phyloP scores from a whole-genome alignment of 1,139 yeast species.

The Kodamaea sp. region DNA sequence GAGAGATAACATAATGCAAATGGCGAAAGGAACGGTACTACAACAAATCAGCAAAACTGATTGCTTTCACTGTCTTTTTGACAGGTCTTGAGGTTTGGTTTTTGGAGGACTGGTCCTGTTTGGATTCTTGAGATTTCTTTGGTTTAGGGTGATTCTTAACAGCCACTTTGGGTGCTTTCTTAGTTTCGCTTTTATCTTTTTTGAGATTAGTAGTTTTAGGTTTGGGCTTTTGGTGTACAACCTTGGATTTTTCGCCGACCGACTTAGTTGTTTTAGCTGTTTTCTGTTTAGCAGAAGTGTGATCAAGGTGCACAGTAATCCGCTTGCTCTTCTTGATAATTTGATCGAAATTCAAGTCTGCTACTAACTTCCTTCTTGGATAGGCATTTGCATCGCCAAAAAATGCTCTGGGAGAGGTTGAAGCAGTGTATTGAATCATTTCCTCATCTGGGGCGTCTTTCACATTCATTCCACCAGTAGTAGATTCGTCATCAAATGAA shows the following conservation, averaged over 20 bases:
- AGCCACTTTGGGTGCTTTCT: background rate
- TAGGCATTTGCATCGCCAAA: constrained; percentile 21
- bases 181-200: background rate
- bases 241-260: background rate
- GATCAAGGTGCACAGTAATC: background rate
- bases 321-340: constrained; percentile 21
- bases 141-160: constrained; percentile 1
- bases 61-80: constrained; percentile 20
- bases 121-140: background rate
- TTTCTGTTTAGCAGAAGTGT: background rate
- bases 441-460: constrained; percentile 11
- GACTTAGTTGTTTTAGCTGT: background rate
- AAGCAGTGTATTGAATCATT: constrained; percentile 21
- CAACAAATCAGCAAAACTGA: constrained; percentile 21
- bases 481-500: constrained; percentile 17
- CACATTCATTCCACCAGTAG: background rate
- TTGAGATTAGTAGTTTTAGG: background rate
- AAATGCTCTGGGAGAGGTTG: constrained; percentile 25
- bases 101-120: constrained; percentile 1
- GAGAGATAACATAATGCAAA: too few species aligned
- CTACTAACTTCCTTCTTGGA: constrained; percentile 29
- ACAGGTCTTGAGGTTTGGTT: constrained; percentile 1
- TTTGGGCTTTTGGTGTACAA: background rate
- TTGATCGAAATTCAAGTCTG: constrained; percentile 27
- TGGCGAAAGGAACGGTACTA: too few species aligned